Evolutionary conservation across 495 filamentous ascomycete genomes (phyloP).

Genomic region (Glutinoglossum americanum): DNA sequence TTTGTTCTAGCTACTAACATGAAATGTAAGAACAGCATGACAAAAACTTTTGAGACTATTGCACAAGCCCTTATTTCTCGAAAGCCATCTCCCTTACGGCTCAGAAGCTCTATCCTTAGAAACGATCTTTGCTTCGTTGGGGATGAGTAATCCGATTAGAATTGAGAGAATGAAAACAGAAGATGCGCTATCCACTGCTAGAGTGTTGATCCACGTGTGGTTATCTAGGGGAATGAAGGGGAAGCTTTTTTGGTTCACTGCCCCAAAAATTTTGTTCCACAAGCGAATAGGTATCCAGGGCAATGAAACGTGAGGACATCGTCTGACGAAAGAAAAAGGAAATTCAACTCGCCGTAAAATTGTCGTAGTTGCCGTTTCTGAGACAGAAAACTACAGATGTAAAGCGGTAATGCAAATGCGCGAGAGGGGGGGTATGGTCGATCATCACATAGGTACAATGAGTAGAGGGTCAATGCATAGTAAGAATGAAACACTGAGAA

Average conservation of each 20-base stretch:
- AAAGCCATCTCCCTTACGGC: neutral
- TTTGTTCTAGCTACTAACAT: neutral
- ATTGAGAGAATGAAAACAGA: neutral
- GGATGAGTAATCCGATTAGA: neutral
- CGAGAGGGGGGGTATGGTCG: neutral
- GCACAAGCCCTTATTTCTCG: neutral
- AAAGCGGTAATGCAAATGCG: neutral
- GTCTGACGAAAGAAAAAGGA: neutral
- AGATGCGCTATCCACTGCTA: neutral
- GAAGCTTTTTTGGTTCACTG: neutral
- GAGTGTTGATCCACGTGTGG: neutral
- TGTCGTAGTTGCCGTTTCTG: neutral
- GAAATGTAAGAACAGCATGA: neutral
- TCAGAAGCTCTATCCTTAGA: neutral
- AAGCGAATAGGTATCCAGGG: neutral
- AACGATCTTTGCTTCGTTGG: neutral
- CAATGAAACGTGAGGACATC: neutral
- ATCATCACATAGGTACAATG: neutral
- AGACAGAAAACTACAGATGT: neutral
- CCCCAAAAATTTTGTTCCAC: neutral
- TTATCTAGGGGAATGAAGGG: neutral
- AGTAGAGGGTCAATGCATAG: neutral
- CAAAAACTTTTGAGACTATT: neutral
- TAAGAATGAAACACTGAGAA: neutral
- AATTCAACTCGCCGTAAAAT: neutral